Evolutionary conservation across 148 eudicot species (phyloP).

Genomic region (Chenopodium formosanum): DNA sequence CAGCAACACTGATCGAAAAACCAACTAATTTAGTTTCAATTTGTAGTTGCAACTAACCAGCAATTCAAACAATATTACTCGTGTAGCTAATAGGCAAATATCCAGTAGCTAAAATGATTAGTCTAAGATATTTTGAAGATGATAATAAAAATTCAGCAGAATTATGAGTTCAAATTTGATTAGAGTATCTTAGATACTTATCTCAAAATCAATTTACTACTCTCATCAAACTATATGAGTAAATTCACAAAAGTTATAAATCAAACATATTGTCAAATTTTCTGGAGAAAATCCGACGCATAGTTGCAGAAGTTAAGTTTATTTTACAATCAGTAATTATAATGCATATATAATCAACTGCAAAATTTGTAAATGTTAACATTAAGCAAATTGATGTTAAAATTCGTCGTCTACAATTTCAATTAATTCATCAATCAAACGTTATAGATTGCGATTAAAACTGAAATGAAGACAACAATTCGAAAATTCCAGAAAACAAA

Average conservation of each 20-base stretch:
- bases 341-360: background rate
- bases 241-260: too few relatives aligned
- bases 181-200: background rate
- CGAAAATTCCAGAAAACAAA: background rate
- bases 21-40: background rate
- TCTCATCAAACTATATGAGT: background rate
- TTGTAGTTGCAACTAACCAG: background rate
- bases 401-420: background rate
- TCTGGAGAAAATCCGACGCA: background rate
- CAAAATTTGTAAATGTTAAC: background rate
- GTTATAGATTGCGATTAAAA: background rate
- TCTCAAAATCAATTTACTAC: background rate
- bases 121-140: too few relatives aligned
- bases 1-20: conserved; percentile 52
- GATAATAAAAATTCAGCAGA: background rate
- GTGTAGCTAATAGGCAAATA: background rate
- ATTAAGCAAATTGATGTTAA: background rate
- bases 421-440: background rate
- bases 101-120: background rate
- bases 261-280: background rate
- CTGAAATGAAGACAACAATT: background rate
- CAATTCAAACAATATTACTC: too few relatives aligned
- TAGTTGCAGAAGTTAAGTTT: too few relatives aligned
- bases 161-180: background rate
- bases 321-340: background rate